Evolutionary conservation across 805 yeast species (phyloP).

Genomic region (Lipomyces spencermartinsiae): DNA sequence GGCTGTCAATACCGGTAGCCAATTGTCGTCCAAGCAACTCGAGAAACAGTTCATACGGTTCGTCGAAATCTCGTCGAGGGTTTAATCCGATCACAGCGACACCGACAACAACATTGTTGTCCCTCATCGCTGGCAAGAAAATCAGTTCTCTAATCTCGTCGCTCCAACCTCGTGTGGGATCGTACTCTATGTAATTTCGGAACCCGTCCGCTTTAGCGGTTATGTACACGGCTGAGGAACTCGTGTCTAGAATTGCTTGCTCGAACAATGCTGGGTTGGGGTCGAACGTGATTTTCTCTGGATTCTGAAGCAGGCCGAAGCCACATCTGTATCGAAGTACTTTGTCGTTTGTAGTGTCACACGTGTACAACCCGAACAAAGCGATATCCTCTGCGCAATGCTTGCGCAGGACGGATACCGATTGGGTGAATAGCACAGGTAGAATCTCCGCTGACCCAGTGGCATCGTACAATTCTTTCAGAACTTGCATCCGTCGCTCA

Average conservation of each 20-base stretch:
- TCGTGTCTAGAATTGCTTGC: constrained; percentile 34
- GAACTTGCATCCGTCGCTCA: constrained; percentile 34
- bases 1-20: constrained; percentile 34
- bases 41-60: constrained; percentile 35
- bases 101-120: constrained; percentile 34
- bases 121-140: constrained; percentile 37
- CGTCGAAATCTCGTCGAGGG: constrained; percentile 35
- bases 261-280: constrained; percentile 29
- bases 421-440: constrained; percentile 24
- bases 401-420: constrained; percentile 28
- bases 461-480: constrained; percentile 34
- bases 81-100: constrained; percentile 37
- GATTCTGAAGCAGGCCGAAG: constrained; percentile 26
- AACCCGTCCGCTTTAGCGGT: constrained; percentile 29
- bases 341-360: constrained; percentile 16
- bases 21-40: constrained; percentile 38
- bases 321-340: constrained; percentile 30
- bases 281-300: constrained; percentile 21
- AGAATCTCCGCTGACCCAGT: constrained; percentile 29
- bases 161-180: constrained; percentile 38
- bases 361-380: constrained; percentile 31
- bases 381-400: constrained; percentile 36
- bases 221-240: constrained; percentile 30
- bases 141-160: constrained; percentile 30
- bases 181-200: constrained; percentile 28